Evolutionary conservation across 2,329 filamentous ascomycete species (phyloP), one percentile per base, ranked within the genome.

Genomic region (Colletotrichum higginsianum): DNA sequence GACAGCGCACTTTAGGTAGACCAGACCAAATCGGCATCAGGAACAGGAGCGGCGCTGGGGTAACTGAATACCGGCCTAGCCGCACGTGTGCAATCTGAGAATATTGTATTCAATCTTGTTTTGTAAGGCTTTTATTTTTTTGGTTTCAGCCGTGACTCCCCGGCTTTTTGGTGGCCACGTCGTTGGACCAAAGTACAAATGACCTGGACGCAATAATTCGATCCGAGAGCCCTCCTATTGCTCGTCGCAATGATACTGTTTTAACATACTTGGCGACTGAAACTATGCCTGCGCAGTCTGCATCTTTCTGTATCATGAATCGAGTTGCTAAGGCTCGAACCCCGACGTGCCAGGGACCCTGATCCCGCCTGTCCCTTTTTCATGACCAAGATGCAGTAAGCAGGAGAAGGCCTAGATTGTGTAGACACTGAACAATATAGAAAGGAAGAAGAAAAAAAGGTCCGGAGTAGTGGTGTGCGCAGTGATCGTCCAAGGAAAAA

Each of bases 51-150:
- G 15, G 38, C 2, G 6, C 30, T 3, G 15, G 18, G 12, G 23
- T 16, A 40, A 16, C 18, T 23, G 26, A n/a, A 46, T 13, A 4
- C 4, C 16, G 12, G 40, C 35, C 38, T 52, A 53, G 49, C 30
- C 47, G 21, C 23, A 6, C 15, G 26, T 16, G 13, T 53, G 44
- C 68, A 53, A 50, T 68, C 38, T 62, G 68, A 63, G 50, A 52
- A 53, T 62, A 38, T 42, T 71, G 65, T 71, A 68, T 71, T 68
- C 68, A 63, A 52, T 71, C 64, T 71, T 71, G 18, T 56, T 57
- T 71, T 40, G n/a, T 52, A 46, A 50, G 52, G 57, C 57, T 30
- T 58, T 50, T 47, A 15, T n/a, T 47, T 63, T 35, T 52, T 40
- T 57, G 62, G 35, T 44, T 47, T 58, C 35, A 68, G 52, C 58